Evolutionary conservation across 2,329 filamentous ascomycete species (phyloP).

Genomic region (Hymenoscyphus albidus): DNA sequence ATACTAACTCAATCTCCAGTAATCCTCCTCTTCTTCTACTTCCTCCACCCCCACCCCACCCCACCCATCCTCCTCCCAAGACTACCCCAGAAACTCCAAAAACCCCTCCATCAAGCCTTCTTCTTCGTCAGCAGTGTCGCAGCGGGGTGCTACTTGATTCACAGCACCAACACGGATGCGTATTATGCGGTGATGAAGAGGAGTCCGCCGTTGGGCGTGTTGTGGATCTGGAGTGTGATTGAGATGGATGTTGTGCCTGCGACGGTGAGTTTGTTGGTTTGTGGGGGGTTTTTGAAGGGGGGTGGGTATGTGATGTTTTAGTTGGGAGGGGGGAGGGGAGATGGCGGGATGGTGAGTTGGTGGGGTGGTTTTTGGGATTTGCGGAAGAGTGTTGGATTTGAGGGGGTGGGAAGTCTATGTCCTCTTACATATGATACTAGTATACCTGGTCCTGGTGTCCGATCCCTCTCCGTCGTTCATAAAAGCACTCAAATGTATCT

Average conservation of each 20-base stretch:
- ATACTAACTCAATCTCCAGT: no score
- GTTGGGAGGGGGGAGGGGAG: background rate
- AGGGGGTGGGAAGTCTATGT: no score
- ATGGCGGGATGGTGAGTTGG: background rate
- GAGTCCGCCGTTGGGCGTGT: constrained; percentile 79
- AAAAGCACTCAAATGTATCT: no score
- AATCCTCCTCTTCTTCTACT: constrained; percentile 34
- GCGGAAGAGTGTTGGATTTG: background rate
- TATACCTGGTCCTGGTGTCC: no score
- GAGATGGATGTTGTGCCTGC: constrained; percentile 74
- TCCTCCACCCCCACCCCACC: constrained; percentile 37
- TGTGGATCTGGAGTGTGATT: constrained; percentile 92
- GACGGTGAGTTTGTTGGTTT: constrained; percentile 46
- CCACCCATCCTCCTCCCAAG: constrained; percentile 48
- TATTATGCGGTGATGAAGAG: constrained; percentile 91
- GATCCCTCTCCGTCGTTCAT: no score
- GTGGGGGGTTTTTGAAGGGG: constrained; percentile 27
- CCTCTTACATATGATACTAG: no score
- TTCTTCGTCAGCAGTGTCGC: constrained; percentile 60
- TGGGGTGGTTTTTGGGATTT: no score
- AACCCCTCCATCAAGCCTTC: constrained; percentile 50
- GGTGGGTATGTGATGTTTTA: constrained; percentile 22
- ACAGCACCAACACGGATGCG: constrained; percentile 72
- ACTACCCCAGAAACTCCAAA: constrained; percentile 45
- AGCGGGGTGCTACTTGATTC: constrained; percentile 74